Conservation (phyloP, 768 basidiomycete species). For the Clitopilus hobsonii region DNA sequence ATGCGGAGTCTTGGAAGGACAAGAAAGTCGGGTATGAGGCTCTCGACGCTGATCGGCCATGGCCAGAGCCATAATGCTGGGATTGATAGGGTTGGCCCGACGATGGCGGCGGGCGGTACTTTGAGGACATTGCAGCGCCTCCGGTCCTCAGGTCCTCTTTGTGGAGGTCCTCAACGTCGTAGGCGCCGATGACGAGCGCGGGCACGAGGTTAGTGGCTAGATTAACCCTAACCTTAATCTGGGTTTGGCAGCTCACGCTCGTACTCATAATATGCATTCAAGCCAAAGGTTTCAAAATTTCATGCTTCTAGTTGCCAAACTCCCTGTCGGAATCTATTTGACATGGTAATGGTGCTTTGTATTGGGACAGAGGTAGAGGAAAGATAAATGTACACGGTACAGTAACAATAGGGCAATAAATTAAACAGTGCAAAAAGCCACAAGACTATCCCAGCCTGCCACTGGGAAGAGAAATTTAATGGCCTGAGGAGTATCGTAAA, state of each 20-base stretch:
- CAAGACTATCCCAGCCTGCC: not conserved
- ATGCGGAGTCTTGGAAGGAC: conserved; percentile 52
- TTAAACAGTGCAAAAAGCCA: conserved; percentile 7
- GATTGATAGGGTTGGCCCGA: conserved; percentile 17
- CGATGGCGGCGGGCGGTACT: conserved; percentile 2
- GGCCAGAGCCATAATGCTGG: conserved; percentile 24
- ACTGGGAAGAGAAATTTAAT: conserved; percentile 4
- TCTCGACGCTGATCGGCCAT: conserved; percentile 36
- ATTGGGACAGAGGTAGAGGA: not conserved
- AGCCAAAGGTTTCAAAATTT: too few species aligned
- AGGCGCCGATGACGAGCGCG: not conserved
- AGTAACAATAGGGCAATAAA: conserved; percentile 1
- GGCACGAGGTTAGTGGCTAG: not conserved
- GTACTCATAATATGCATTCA: too few species aligned
- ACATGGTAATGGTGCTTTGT: too few species aligned
- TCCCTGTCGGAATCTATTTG: too few species aligned
- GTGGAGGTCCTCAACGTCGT: not conserved
- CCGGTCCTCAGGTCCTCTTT: not conserved
- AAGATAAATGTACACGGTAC: conserved; percentile 5
- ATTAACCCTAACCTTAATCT: not conserved
- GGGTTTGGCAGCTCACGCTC: too few species aligned
- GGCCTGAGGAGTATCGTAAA: conserved; percentile 8
- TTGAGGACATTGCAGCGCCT: not conserved
- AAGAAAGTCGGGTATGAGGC: conserved; percentile 67
- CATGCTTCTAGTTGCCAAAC: too few species aligned